These are phyloP conservation scores for Priceomyces melissophilus DNA, from an alignment of 805 yeast species.

Conservation along the genomic window DNA sequence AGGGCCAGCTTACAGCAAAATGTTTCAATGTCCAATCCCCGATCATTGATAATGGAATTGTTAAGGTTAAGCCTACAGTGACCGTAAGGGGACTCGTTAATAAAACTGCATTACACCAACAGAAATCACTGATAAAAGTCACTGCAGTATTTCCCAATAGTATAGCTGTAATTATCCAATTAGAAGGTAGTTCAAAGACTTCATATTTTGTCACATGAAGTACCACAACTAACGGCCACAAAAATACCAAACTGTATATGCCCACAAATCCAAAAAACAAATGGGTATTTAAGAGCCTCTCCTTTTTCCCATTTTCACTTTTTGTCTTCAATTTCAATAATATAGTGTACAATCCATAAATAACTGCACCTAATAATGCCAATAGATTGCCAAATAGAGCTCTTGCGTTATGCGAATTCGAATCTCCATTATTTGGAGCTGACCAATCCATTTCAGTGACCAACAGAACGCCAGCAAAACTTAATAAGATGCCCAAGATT, in stretches of 20 bases:
- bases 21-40: conserved; percentile 80
- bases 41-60: conserved; percentile 91
- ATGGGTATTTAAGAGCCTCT: conserved; percentile 75
- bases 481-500: conserved; percentile 62
- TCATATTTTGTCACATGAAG: conserved; percentile 67
- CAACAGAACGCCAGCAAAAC: conserved; percentile 74
- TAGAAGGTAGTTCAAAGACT: conserved; percentile 65
- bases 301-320: conserved; percentile 47
- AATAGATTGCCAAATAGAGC: conserved; percentile 67
- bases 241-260: conserved; percentile 61
- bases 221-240: conserved; percentile 80
- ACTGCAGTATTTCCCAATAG: conserved; percentile 60
- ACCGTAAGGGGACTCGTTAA: conserved; percentile 93
- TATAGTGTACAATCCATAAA: conserved; percentile 89
- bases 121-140: conserved; percentile 83
- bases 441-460: conserved; percentile 68
- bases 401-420: conserved; percentile 15
- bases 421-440: conserved; percentile 18
- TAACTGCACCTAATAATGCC: conserved; percentile 81
- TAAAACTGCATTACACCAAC: conserved; percentile 95
- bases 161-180: conserved; percentile 41
- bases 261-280: conserved; percentile 96
- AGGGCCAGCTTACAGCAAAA: conserved; percentile 56
- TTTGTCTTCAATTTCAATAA: conserved; percentile 66
- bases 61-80: conserved; percentile 88